A percentile compares a stretch with the other conserved stretches of the same genome.
These are phyloP conservation scores for Aspergillus coremiiformis DNA, from an alignment of 495 filamentous ascomycete genomes.

Conservation along the genomic window DNA sequence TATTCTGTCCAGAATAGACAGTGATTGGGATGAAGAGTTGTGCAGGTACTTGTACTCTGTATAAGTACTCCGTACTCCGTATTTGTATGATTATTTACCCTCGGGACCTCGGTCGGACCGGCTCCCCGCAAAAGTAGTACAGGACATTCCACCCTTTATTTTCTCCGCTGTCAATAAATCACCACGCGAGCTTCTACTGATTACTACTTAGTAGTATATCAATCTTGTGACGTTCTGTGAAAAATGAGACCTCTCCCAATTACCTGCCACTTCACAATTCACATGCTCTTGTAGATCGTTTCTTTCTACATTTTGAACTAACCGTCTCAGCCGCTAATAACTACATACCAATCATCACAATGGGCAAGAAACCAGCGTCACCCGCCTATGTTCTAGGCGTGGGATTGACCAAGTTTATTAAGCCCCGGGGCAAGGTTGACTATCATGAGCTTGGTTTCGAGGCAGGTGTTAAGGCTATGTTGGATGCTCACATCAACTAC, in stretches of 20 bases:
- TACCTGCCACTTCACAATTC: neutral
- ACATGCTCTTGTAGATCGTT: neutral
- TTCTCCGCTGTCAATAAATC: neutral
- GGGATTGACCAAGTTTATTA: conserved; percentile 99
- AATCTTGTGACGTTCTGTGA: neutral
- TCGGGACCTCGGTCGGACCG: conserved; percentile 24
- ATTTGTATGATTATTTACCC: conserved; percentile 10
- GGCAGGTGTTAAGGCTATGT: conserved; percentile 90
- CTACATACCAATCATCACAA: conserved; percentile 14
- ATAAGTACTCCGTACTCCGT: no score
- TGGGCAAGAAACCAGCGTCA: conserved; percentile 44
- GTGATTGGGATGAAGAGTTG: no score
- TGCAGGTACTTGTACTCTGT: no score
- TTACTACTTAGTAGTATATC: neutral
- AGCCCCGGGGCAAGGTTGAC: conserved; percentile 77
- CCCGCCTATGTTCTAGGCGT: conserved; percentile 89
- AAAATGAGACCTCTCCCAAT: neutral
- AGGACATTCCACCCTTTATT: conserved; percentile 5
- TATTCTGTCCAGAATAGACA: no score
- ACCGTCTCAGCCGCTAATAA: neutral
- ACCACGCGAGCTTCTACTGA: neutral
- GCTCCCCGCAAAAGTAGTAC: conserved; percentile 16
- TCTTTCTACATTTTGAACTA: neutral
- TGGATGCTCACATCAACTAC: conserved; percentile 92
- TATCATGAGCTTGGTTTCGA: conserved; percentile 77